phyloP scores from a whole-genome alignment of 2,329 filamentous ascomycete species.

The Leptographium wingfieldii region DNA sequence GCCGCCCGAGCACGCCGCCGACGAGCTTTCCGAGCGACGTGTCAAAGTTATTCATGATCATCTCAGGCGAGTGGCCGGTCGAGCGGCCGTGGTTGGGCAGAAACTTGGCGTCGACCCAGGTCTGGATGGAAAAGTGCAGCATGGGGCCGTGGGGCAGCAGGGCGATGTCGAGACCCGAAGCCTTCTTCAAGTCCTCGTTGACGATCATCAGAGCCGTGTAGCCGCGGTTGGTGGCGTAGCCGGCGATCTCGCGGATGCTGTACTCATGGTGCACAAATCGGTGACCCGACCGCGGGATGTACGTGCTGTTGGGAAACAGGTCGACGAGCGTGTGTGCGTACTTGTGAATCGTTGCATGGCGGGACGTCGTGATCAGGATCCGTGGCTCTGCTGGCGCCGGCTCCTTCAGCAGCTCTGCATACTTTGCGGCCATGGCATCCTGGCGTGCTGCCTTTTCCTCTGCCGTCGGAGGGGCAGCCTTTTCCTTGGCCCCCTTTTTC shows the following conservation, averaged over 20 bases:
- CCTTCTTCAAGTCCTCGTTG: constrained; percentile 79
- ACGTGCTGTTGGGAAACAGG: constrained; percentile 76
- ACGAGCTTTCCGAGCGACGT: constrained; percentile 83
- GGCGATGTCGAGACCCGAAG: constrained; percentile 69
- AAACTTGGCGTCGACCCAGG: constrained; percentile 80
- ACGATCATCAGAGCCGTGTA: constrained; percentile 78
- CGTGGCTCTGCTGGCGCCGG: constrained; percentile 24
- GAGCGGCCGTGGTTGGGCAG: constrained; percentile 80
- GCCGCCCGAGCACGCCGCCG: constrained; percentile 66
- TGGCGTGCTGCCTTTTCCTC: constrained; percentile 41
- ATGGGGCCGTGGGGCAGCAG: constrained; percentile 78
- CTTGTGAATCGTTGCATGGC: constrained; percentile 78
- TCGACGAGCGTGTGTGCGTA: constrained; percentile 67
- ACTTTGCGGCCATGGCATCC: constrained; percentile 46
- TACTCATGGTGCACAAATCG: constrained; percentile 73
- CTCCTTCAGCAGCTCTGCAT: constrained; percentile 49
- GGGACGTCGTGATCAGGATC: constrained; percentile 79
- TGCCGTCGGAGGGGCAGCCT: background rate
- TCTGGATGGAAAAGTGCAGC: constrained; percentile 82
- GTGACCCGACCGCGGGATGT: constrained; percentile 77
- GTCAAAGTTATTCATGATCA: constrained; percentile 87
- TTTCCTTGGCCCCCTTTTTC: constrained; percentile 22
- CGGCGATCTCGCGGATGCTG: constrained; percentile 77
- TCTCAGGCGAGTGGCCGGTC: constrained; percentile 80
- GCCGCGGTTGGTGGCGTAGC: constrained; percentile 68